Conservation (phyloP, 352 stramenopile genomes). For the Phytophthora crassamura region DNA sequence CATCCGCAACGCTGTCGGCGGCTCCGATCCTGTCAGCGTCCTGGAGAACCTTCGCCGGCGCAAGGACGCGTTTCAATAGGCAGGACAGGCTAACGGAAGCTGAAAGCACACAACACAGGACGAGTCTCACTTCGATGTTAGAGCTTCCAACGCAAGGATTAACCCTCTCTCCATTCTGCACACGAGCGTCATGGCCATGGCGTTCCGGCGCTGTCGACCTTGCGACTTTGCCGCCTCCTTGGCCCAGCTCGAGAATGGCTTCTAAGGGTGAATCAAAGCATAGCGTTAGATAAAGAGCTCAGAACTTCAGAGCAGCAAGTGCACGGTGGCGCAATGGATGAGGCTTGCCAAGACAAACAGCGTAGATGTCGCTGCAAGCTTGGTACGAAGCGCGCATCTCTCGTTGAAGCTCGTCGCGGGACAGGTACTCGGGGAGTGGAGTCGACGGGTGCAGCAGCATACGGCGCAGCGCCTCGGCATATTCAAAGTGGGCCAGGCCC, state of each 20-base stretch:
- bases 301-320: constrained; percentile 36
- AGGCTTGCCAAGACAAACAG: constrained; percentile 37
- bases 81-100: not conserved
- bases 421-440: constrained; percentile 22
- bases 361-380: constrained; percentile 41
- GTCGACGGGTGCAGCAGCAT: constrained; percentile 31
- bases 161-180: constrained; percentile 3
- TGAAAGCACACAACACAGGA: not conserved
- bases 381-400: constrained; percentile 44
- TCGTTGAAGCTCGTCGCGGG: constrained; percentile 33
- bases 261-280: constrained; percentile 14
- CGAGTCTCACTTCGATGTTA: constrained; percentile 2
- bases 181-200: not conserved
- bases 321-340: constrained; percentile 41
- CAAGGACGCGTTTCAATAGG: constrained; percentile 81
- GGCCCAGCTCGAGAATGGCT: constrained; percentile 2
- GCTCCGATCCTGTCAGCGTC: constrained; percentile 79
- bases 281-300: constrained; percentile 20
- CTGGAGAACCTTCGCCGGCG: constrained; percentile 78
- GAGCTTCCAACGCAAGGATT: constrained; percentile 9
- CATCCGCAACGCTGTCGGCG: constrained; percentile 83
- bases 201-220: not conserved
- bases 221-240: not conserved
- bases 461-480: constrained; percentile 38
- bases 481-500: constrained; percentile 50